Conservation (phyloP, 441 rosid species). For the Eruca vesicaria region DNA sequence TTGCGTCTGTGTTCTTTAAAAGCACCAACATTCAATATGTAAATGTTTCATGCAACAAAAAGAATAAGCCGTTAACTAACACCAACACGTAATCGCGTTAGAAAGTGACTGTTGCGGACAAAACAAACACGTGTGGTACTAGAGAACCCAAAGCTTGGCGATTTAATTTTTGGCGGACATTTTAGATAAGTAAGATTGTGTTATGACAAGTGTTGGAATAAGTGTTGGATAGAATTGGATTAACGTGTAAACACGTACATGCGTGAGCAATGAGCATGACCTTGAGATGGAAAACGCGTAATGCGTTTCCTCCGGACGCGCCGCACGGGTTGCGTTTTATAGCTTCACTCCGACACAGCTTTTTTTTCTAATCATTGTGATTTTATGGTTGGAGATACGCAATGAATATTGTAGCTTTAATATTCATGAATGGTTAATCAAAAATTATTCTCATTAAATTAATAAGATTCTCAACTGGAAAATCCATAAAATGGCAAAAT, state of each 20-base stretch:
- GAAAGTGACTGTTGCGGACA: constrained; percentile 8
- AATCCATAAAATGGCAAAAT: neutral
- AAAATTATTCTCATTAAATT: neutral
- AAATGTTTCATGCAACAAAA: constrained; percentile 1
- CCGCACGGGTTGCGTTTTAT: constrained; percentile 15
- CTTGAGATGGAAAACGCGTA: constrained; percentile 12
- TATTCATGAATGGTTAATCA: neutral
- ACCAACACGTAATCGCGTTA: neutral
- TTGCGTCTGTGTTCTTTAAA: neutral
- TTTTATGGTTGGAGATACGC: constrained; percentile 13
- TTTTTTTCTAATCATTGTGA: constrained; percentile 11
- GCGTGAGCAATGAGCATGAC: constrained; percentile 1
- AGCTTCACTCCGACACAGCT: constrained; percentile 11
- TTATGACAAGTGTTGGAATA: neutral
- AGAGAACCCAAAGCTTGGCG: neutral
- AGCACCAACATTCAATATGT: neutral
- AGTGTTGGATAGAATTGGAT: neutral
- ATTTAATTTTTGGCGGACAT: neutral
- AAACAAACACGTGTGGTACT: constrained; percentile 1
- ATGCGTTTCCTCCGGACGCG: constrained; percentile 21
- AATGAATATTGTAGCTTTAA: neutral
- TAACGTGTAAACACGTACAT: constrained; percentile 15
- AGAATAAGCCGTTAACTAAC: neutral
- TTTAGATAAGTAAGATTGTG: neutral
- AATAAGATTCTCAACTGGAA: neutral